These are phyloP conservation scores for Circinella minor DNA, from an alignment of 371 early-diverging fungal genomes.

Conservation along the genomic window DNA sequence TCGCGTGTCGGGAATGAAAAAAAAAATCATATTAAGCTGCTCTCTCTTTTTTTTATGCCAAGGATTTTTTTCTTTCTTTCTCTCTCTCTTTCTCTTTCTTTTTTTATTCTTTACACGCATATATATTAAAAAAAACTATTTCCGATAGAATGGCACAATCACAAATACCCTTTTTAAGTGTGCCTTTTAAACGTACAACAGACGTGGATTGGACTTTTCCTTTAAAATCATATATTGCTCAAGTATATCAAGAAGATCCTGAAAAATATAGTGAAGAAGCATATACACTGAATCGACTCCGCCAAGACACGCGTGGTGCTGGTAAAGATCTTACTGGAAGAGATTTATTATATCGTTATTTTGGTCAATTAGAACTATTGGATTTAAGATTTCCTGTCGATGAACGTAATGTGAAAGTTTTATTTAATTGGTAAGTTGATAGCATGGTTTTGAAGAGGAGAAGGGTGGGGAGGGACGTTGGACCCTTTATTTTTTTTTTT, in stretches of 20 bases:
- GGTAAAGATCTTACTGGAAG: constrained; percentile 90
- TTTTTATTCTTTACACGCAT: too few species aligned
- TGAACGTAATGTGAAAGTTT: constrained; percentile 85
- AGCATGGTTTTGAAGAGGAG: neutral
- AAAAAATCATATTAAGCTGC: too few species aligned
- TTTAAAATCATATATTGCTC: constrained; percentile 83
- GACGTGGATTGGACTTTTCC: constrained; percentile 90
- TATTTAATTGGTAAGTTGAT: constrained; percentile 84
- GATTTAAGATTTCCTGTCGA: constrained; percentile 93
- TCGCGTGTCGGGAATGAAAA: too few species aligned
- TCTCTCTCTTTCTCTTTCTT: too few species aligned
- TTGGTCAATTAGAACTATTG: constrained; percentile 92
- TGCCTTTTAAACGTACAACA: constrained; percentile 84
- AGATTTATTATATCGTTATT: constrained; percentile 93
- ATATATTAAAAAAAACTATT: too few species aligned
- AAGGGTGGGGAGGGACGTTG: neutral
- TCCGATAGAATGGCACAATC: constrained; percentile 50
- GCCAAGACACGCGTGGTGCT: constrained; percentile 95
- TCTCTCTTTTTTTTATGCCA: too few species aligned
- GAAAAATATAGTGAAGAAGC: constrained; percentile 86
- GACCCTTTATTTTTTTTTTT: too few species aligned
- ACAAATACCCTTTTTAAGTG: constrained; percentile 58
- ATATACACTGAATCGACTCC: constrained; percentile 83
- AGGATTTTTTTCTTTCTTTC: too few species aligned
- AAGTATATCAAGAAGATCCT: constrained; percentile 90